Evolutionary conservation across 163 green algal species (phyloP).

Genomic region (Scenedesmus sp.): DNA sequence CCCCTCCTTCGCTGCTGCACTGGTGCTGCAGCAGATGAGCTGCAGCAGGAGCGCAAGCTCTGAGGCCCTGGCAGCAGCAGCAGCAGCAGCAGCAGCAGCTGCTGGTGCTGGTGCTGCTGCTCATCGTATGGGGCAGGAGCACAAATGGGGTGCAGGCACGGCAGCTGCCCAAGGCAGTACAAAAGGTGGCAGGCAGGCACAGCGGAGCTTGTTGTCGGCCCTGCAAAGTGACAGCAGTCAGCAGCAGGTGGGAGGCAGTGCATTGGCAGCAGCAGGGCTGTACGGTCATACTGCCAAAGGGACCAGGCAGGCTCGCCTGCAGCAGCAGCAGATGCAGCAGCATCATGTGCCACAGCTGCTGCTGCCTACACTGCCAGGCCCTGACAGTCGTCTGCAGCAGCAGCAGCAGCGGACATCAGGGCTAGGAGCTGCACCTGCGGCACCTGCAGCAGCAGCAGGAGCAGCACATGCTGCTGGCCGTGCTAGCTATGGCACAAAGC

Average conservation of each 20-base stretch:
- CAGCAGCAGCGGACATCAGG: neutral
- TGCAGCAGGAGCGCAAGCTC: neutral
- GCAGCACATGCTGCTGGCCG: neutral
- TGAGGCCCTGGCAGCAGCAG: neutral
- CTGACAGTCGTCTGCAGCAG: neutral
- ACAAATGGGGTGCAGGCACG: neutral
- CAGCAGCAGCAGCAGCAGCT: neutral
- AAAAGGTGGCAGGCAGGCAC: neutral
- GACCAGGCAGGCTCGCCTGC: neutral
- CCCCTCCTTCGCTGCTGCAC: conserved; percentile 25
- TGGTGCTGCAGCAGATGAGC: conserved; percentile 32
- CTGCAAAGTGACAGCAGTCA: neutral
- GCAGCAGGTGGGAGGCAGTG: neutral
- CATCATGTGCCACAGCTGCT: neutral
- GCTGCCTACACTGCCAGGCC: neutral
- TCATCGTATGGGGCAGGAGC: neutral
- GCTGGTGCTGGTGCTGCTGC: neutral
- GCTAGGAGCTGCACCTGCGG: neutral
- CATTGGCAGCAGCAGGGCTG: neutral
- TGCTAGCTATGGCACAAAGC: neutral
- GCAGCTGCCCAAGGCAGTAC: neutral
- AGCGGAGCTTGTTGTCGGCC: neutral
- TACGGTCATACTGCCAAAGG: conserved; percentile 4
- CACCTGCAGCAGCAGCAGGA: neutral
- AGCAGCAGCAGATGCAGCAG: neutral